phyloP scores from a whole-genome alignment of 202 grass and related monocot species.

The Sporobolus alterniflorus region DNA sequence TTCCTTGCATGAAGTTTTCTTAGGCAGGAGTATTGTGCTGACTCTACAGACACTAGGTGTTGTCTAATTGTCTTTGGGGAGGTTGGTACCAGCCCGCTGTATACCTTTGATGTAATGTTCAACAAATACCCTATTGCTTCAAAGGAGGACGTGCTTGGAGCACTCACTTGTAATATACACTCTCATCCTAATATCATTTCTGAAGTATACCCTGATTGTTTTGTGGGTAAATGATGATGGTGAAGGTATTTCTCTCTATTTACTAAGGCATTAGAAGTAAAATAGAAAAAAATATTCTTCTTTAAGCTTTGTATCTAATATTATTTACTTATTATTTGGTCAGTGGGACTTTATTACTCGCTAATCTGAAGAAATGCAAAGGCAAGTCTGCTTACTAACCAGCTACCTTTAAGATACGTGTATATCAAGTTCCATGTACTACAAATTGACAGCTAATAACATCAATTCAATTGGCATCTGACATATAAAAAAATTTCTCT shows the following conservation, averaged over 20 bases:
- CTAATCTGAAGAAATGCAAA: constrained; percentile 97
- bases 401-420: constrained; percentile 84
- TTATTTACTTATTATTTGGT: constrained; percentile 50
- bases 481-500: neutral
- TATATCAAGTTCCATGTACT: constrained; percentile 84
- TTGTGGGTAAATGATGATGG: constrained; percentile 93
- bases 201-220: constrained; percentile 93
- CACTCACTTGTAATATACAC: constrained; percentile 98
- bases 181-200: constrained; percentile 84
- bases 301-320: constrained; percentile 29
- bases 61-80: constrained; percentile 94
- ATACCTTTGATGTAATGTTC: constrained; percentile 99
- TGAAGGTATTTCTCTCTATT: constrained; percentile 73
- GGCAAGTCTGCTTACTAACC: constrained; percentile 89
- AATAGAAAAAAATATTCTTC: constrained; percentile 17
- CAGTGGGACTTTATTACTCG: constrained; percentile 97
- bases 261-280: constrained; percentile 8
- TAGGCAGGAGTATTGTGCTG: constrained; percentile 74
- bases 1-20: constrained; percentile 71
- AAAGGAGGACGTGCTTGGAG: constrained; percentile 94
- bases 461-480: neutral
- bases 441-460: neutral
- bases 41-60: constrained; percentile 94
- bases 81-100: constrained; percentile 93
- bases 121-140: constrained; percentile 80